Evolutionary conservation across 768 basidiomycete genomes (phyloP).

Genomic region (Suillus clintonianus): DNA sequence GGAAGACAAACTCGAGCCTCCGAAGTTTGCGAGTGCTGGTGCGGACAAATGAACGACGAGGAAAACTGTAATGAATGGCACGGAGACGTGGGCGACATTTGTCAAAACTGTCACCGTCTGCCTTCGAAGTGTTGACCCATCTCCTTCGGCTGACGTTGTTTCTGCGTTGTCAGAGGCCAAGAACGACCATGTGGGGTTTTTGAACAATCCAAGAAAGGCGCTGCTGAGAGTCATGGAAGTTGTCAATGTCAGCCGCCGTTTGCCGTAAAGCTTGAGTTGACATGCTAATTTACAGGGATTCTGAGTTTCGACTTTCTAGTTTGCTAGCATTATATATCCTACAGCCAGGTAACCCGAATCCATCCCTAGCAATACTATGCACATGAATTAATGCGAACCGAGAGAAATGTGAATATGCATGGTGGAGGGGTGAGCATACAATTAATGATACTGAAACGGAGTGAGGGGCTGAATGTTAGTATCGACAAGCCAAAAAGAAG

Average conservation of each 20-base stretch:
- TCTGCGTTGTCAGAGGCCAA: background rate
- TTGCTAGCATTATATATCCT: background rate
- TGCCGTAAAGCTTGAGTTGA: background rate
- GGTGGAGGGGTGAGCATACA: background rate
- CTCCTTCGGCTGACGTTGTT: background rate
- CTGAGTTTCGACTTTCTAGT: background rate
- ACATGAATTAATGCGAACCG: background rate
- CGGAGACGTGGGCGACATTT: slow-evolving; percentile 62
- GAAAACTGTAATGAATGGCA: slow-evolving; percentile 79
- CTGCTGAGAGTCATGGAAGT: background rate
- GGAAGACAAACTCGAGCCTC: slow-evolving; percentile 68
- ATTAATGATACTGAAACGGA: background rate
- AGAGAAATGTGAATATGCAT: background rate
- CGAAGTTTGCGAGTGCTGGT: slow-evolving; percentile 69
- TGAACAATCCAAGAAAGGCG: background rate
- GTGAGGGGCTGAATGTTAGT: background rate
- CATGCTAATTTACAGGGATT: background rate
- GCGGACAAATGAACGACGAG: slow-evolving; percentile 76
- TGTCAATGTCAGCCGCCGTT: background rate
- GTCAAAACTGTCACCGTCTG: slow-evolving; percentile 43
- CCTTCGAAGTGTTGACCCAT: background rate
- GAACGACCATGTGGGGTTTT: background rate
- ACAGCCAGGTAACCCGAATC: background rate
- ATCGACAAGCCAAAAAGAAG: background rate
- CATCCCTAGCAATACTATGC: background rate